Conservation (phyloP, 2,329 filamentous ascomycete species). For the Ceratocystis ficicola region DNA sequence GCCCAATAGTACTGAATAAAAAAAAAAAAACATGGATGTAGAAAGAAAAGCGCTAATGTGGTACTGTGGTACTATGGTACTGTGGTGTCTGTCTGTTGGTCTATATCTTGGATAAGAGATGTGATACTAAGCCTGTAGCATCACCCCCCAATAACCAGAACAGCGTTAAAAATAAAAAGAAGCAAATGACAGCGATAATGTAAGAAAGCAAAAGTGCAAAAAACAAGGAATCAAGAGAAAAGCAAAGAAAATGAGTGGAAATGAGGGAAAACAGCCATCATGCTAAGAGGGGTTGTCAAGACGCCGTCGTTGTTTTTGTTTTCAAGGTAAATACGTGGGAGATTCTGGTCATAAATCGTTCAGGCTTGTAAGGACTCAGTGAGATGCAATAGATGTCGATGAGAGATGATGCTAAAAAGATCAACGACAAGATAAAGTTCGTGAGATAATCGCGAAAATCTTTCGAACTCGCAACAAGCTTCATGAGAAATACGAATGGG, state of each 20-base stretch:
- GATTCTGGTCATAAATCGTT: slow-evolving; percentile 5
- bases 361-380: background rate
- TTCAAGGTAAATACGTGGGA: background rate
- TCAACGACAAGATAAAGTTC: background rate
- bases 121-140: slow-evolving; percentile 5
- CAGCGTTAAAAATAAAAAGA: background rate
- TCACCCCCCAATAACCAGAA: background rate
- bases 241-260: background rate
- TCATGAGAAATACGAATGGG: background rate
- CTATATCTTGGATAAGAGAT: background rate
- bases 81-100: slow-evolving; percentile 5
- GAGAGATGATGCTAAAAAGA: background rate
- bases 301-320: background rate
- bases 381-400: background rate
- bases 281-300: background rate
- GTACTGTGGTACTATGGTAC: background rate
- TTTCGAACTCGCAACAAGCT: background rate
- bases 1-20: background rate
- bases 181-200: background rate
- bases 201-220: background rate
- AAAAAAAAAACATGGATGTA: background rate
- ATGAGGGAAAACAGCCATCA: background rate
- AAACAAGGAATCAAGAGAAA: background rate
- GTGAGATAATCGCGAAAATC: background rate
- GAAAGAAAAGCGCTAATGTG: slow-evolving; percentile 4